A percentile compares a stretch with the other conserved stretches of the same genome.
Conservation (phyloP, 1,284 basidiomycete species). For the Dichomitus squalens region DNA sequence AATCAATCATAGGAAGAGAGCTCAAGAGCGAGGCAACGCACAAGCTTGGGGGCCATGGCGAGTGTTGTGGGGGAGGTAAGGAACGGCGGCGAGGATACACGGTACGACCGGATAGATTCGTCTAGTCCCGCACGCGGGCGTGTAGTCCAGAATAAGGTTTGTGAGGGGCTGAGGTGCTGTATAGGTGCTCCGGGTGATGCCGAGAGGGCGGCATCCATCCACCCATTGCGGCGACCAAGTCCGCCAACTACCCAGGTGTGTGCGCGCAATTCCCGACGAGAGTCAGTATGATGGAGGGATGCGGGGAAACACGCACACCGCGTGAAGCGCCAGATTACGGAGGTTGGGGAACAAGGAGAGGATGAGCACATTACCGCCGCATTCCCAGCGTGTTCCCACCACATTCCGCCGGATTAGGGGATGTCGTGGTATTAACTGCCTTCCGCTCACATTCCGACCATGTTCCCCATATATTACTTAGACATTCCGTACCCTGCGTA, state of each 20-base stretch:
- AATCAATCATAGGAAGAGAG: background rate
- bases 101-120: conserved; percentile 23
- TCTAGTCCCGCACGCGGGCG: conserved; percentile 22
- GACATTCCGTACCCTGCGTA: no score
- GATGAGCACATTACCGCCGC: no score
- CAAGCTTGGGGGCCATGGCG: conserved; percentile 80
- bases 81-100: conserved; percentile 30
- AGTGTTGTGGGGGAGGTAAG: conserved; percentile 27
- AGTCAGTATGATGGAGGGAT: no score
- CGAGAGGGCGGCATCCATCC: conserved; percentile 4
- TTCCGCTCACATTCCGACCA: no score
- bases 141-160: conserved; percentile 50
- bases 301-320: no score
- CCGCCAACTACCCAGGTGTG: background rate
- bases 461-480: no score
- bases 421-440: no score
- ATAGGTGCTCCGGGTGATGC: conserved; percentile 39
- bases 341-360: no score
- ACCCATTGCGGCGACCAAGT: no score
- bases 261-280: conserved; percentile 6
- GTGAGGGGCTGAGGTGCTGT: conserved; percentile 52
- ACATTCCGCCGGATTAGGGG: no score
- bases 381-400: no score
- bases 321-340: no score
- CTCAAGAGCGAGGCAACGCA: conserved; percentile 38